Base-by-base conservation (phyloP, 495 filamentous ascomycete species). In the Daldinia loculata region DNA sequence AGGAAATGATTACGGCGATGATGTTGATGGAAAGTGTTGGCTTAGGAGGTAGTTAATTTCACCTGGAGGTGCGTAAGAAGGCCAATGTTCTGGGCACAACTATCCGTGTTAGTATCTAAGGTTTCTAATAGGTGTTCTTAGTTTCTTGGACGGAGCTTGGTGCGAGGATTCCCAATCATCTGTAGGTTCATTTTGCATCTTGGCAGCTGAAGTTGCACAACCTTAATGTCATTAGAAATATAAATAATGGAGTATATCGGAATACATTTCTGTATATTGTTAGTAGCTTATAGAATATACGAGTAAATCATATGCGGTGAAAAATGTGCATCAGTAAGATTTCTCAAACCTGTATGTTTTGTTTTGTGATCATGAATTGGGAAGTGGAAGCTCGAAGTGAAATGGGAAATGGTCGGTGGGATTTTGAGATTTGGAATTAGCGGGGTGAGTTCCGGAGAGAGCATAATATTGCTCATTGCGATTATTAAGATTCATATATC, bases 141-240 rank as follows among this genome's bases (percentile, higher is more conserved):
- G 43, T 38, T 62, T 41, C 39, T 50, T 57, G 53, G 53, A 60
- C 19, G 36, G 26, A 30, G 27, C 24, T 30, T 53, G 50, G 50
- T 30, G 50, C 26, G 27, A 53, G 24, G 12, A 52, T 29, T 52
- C 15, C 50, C 50, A 30, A 30, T 53, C 50, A 53, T 56, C 26
- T 41, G 41, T 45, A 38, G n/a, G 38, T 32, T 29, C 43, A 22
- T 58, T 14, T 17, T 32, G 30, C 62, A 67, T 55, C 66, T 70
- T 70, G 61, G 67, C 67, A 64, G 61, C 67, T 56, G 34, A 70
- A 55, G 61, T 70, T 27, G 8, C 61, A 64, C 67, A 63, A 56
- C 48, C 51, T 56, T 56, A 39, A 68, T 48, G 57, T 30, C 57
- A 45, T 22, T 19, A 39, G 4, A 19, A 57, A 22, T 17, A 34